Evolutionary conservation across 306 rosid genomes (phyloP), one percentile per base, ranked within the genome.

Genomic region (Sesbania bispinosa): DNA sequence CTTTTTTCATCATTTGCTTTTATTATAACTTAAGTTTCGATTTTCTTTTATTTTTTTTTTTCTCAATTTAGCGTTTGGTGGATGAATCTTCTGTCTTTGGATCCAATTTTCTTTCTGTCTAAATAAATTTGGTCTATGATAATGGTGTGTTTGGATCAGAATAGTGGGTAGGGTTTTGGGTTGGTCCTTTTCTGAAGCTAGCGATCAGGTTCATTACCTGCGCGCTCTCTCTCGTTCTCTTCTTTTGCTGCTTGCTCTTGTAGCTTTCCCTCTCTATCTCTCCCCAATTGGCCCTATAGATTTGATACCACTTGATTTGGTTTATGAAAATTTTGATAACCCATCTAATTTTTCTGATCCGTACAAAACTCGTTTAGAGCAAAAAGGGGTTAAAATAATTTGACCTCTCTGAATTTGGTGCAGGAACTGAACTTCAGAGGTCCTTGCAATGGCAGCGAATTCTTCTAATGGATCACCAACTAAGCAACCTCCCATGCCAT

Each of bases 401-500:
- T 74, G 75, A 75, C 7, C 35, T 33, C 39, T 63, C 21, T 61
- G 65, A 65, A 61, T 52, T 57, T 69, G 69, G 27, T 63, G 81
- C 77, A 76, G 85, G 79, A 57, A 11, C 76, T 71, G 69, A 68
- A 63, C 27, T 76, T 60, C 2, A 33, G 62, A 66, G 78, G 48
- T 59, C 13, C 23, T 67, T 41, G 62, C 61, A 63, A 90, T 90
- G 93, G 93, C 96, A 4, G 53, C 75, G 13, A 83, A 85, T 80
- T 68, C 86, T 63, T 73, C 97, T 30, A 78, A 93, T 79, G 97
- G 84, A 73, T 41, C 70, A 71, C 35, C 51, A 61, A 66, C 81
- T 24, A 93, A 90, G 81, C 76, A 78, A 63, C 97, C 98, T 45
- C 97, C 96, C 16, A 14, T n/a, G n/a, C n/a, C n/a, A n/a, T n/a